Evolutionary conservation across 2,329 filamentous ascomycete species (phyloP), one percentile per base, ranked within the genome.

Genomic region (Penicillium sp.): DNA sequence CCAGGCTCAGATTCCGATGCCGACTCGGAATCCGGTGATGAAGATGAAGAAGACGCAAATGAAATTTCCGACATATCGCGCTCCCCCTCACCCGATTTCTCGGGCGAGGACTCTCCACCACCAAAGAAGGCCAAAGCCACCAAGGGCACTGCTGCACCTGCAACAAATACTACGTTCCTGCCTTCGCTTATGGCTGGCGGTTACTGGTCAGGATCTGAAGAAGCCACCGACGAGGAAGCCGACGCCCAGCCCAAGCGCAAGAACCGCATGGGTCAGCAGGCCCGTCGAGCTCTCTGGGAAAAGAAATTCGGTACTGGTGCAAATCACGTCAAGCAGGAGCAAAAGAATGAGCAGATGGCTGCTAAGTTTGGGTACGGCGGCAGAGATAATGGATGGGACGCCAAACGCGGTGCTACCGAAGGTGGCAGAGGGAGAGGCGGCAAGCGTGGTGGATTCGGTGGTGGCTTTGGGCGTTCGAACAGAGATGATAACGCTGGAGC

Each of bases 141-240:
- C 42, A 63, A 63, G 32, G 54, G 61, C 4, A 49, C 60, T 13
- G 43, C 53, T 14, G 63, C 61, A 8, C 63, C 63, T 38, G 61
- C 53, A 34, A 61, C 65, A 57, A 64, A 69, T 52, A 85, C 83
- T 0, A 80, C 80, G 2, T 87, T 87, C 70, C 71, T 88, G 14
- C 85, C 85, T 0, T 84, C 83, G 2, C 77, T 88, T 10, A 83
- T 79, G 51, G 80, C 84, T 69, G 83, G 80, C 14, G 83, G 83
- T 38, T 88, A 87, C 70, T 80, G 81, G 68, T 86, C 84, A n/a
- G 85, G 83, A 40, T 83, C 82, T 5, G 84, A 85, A 57, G 81
- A 79, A 49, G 71, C 79, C 4, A 81, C 82, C 31, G 72, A 81
- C 21, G 77, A 79, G 16, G 52, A 64, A 7, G 64, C 61, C 7